Percentiles rank a stretch among this genome's conserved stretches.
Conservation (phyloP, 2,329 filamentous ascomycete genomes). For the Exophiala xenobiotica region DNA sequence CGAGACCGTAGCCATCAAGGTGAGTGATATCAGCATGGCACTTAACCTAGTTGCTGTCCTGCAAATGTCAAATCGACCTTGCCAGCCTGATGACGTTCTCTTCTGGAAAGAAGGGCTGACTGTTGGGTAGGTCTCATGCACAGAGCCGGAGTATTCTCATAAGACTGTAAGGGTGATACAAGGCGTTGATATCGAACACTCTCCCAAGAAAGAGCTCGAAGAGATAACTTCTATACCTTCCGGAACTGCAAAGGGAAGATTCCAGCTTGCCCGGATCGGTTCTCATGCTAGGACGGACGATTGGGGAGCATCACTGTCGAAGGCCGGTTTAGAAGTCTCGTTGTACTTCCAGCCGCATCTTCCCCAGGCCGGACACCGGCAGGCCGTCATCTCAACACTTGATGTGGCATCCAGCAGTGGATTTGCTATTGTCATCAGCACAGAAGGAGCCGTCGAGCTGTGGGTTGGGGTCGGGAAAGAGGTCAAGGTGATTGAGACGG, state of each 20-base stretch:
- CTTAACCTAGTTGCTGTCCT: neutral
- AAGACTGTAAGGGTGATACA: constrained; percentile 19
- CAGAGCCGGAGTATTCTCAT: constrained; percentile 17
- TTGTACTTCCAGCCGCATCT: constrained; percentile 10
- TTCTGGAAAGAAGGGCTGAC: neutral
- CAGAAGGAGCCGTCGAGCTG: neutral
- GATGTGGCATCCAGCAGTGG: neutral
- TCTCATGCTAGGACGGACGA: constrained; percentile 13
- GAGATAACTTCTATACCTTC: constrained; percentile 7
- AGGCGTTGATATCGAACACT: constrained; percentile 14
- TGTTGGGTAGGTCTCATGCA: constrained; percentile 14
- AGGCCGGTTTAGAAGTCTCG: neutral
- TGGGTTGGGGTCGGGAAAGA: constrained; percentile 1
- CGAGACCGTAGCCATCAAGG: constrained; percentile 2
- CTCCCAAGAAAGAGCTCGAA: constrained; percentile 9
- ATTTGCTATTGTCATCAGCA: constrained; percentile 4
- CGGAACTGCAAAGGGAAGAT: constrained; percentile 10
- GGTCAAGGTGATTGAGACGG: constrained; percentile 3
- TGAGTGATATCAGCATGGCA: neutral
- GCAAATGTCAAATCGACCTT: neutral
- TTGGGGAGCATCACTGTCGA: neutral
- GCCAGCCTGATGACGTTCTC: too few relatives aligned
- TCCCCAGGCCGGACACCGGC: neutral
- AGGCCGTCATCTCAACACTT: constrained; percentile 7
- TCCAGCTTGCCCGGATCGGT: constrained; percentile 14